These are phyloP conservation scores for Barnettozyma salicaria DNA, from an alignment of 805 yeast genomes.

Conservation along the genomic window DNA sequence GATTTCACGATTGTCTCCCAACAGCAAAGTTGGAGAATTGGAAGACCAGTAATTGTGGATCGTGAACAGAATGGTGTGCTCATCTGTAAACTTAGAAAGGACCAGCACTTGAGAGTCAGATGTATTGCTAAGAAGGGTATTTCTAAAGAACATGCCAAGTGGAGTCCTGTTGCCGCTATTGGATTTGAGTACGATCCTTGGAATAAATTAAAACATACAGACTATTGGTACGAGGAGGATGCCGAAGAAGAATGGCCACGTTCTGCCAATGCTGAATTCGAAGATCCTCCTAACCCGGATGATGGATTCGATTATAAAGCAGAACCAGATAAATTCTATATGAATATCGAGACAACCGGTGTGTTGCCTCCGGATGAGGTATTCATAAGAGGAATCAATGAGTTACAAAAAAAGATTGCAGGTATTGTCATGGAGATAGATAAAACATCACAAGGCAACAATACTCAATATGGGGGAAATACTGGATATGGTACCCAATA, in stretches of 20 bases:
- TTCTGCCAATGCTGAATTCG: slow-evolving; percentile 85
- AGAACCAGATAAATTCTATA: slow-evolving; percentile 71
- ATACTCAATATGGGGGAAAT: slow-evolving; percentile 44
- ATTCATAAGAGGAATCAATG: slow-evolving; percentile 74
- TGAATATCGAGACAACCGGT: slow-evolving; percentile 92
- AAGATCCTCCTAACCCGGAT: slow-evolving; percentile 87
- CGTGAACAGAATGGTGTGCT: slow-evolving; percentile 77
- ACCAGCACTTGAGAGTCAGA: slow-evolving; percentile 81
- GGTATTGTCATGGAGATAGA: slow-evolving; percentile 70
- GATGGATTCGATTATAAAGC: slow-evolving; percentile 84
- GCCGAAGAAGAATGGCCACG: slow-evolving; percentile 92
- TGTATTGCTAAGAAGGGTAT: slow-evolving; percentile 98
- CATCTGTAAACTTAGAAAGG: slow-evolving; percentile 83
- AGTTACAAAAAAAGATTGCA: slow-evolving; percentile 86
- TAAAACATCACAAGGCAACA: too few species aligned
- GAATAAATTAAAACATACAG: slow-evolving; percentile 94
- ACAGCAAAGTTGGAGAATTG: slow-evolving; percentile 43
- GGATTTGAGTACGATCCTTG: slow-evolving; percentile 99
- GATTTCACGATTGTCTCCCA: slow-evolving; percentile 52
- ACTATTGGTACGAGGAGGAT: slow-evolving; percentile 91
- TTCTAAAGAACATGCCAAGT: slow-evolving; percentile 95
- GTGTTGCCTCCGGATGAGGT: slow-evolving; percentile 85
- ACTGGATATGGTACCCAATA: slow-evolving; percentile 33
- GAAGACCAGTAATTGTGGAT: slow-evolving; percentile 82
- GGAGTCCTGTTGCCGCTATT: slow-evolving; percentile 95